phyloP scores from a whole-genome alignment of 164 flowering plant species.

The Amborella trichopoda region DNA sequence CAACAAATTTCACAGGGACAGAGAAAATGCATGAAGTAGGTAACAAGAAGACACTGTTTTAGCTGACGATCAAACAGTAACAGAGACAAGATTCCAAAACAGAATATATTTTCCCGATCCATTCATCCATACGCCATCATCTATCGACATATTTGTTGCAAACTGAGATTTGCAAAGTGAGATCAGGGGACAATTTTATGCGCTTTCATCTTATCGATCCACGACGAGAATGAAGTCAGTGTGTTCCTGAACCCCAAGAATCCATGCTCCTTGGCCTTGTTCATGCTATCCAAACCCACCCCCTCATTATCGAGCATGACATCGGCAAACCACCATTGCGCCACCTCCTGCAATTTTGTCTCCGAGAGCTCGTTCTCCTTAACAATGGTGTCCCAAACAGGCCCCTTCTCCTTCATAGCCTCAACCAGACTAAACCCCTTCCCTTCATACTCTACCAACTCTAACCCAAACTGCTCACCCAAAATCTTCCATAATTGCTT shows the following conservation, averaged over 20 bases:
- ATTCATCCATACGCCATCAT: background rate
- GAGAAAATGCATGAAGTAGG: too few relatives aligned
- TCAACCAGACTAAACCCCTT: conserved; percentile 29
- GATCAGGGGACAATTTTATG: conserved; percentile 51
- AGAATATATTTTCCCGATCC: background rate
- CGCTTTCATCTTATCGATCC: conserved; percentile 60
- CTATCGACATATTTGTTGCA: too few relatives aligned
- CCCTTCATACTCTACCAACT: conserved; percentile 22
- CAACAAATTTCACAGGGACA: too few relatives aligned
- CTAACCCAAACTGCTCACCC: conserved; percentile 64
- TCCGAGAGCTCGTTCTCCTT: conserved; percentile 34
- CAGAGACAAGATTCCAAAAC: too few relatives aligned
- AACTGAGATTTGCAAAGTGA: too few relatives aligned
- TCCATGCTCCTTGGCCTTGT: conserved; percentile 83
- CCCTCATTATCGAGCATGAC: conserved; percentile 8
- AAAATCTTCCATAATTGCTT: conserved; percentile 69
- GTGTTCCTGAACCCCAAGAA: conserved; percentile 78
- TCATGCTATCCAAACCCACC: conserved; percentile 32
- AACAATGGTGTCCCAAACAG: conserved; percentile 75
- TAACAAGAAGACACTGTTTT: too few relatives aligned
- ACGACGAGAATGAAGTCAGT: conserved; percentile 30
- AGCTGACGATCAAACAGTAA: too few relatives aligned
- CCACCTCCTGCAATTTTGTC: conserved; percentile 54
- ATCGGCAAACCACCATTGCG: conserved; percentile 60
- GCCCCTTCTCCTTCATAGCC: conserved; percentile 53